phyloP scores from a whole-genome alignment of 345 rosid genomes.

The Salix purpurea region DNA sequence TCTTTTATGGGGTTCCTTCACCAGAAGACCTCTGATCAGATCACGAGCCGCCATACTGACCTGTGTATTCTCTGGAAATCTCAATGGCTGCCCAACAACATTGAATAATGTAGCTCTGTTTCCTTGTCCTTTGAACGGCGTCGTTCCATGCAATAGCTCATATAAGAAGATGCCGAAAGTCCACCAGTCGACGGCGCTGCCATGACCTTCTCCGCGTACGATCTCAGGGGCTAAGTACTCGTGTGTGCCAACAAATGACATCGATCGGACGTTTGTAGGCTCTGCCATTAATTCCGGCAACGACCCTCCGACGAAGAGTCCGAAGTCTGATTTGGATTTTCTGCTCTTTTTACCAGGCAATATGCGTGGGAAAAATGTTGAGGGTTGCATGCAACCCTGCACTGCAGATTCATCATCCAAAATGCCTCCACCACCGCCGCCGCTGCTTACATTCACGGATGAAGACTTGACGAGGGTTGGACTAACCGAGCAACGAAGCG shows the following conservation, averaged over 20 bases:
- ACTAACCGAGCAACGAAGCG: slow-evolving; percentile 79
- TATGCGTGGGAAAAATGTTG: slow-evolving; percentile 74
- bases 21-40: slow-evolving; percentile 65
- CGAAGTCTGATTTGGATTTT: slow-evolving; percentile 80
- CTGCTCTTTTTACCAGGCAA: slow-evolving; percentile 71
- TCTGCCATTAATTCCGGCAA: slow-evolving; percentile 91
- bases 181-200: slow-evolving; percentile 99
- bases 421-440: slow-evolving; percentile 35
- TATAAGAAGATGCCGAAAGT: slow-evolving; percentile 82
- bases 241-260: slow-evolving; percentile 94
- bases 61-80: slow-evolving; percentile 69
- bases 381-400: slow-evolving; percentile 67
- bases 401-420: slow-evolving; percentile 56
- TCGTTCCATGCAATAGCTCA: slow-evolving; percentile 74
- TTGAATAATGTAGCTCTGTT: slow-evolving; percentile 81
- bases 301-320: slow-evolving; percentile 54
- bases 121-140: slow-evolving; percentile 91
- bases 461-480: slow-evolving; percentile 90
- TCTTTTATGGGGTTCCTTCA: slow-evolving; percentile 77
- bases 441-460: slow-evolving; percentile 38
- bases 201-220: slow-evolving; percentile 93
- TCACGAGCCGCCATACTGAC: slow-evolving; percentile 68
- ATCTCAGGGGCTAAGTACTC: slow-evolving; percentile 91
- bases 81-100: slow-evolving; percentile 78
- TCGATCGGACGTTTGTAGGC: slow-evolving; percentile 78